These are phyloP conservation scores for Zanthoxylum bungeanum DNA, from an alignment of 345 rosid genomes.

Conservation along the genomic window DNA sequence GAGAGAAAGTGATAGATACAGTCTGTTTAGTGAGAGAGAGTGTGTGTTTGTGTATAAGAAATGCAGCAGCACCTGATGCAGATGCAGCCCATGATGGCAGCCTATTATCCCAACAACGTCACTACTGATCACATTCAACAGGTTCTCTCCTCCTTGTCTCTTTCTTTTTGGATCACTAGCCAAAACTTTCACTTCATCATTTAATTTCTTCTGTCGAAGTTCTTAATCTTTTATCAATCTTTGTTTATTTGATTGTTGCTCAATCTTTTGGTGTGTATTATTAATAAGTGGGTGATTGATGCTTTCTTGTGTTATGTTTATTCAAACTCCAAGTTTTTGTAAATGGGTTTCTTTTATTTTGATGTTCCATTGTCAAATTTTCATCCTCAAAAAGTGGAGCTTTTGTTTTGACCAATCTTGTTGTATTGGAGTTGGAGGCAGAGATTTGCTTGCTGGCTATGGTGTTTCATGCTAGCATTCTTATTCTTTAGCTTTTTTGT, in stretches of 20 bases:
- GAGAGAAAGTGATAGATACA: constrained; percentile 13
- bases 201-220: not conserved
- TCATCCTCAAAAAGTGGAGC: not conserved
- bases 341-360: constrained; percentile 13
- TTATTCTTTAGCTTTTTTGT: constrained; percentile 1
- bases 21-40: constrained; percentile 2
- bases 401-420: constrained; percentile 9
- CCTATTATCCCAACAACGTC: constrained; percentile 99
- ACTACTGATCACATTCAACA: constrained; percentile 99
- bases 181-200: not conserved
- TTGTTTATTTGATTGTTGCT: not conserved
- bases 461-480: constrained; percentile 4
- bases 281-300: not conserved
- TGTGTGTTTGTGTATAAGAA: constrained; percentile 42
- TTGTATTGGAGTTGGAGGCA: not conserved
- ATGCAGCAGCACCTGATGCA: constrained; percentile 99
- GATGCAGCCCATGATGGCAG: constrained; percentile 99
- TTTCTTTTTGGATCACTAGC: not conserved
- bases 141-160: constrained; percentile 41
- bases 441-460: constrained; percentile 12
- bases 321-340: too few species aligned
- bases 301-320: not conserved
- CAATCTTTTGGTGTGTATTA: not conserved
- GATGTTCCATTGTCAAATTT: not conserved
- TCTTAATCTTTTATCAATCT: not conserved